Conservation (phyloP, 768 basidiomycete species). For the Tulasnella sp. region DNA sequence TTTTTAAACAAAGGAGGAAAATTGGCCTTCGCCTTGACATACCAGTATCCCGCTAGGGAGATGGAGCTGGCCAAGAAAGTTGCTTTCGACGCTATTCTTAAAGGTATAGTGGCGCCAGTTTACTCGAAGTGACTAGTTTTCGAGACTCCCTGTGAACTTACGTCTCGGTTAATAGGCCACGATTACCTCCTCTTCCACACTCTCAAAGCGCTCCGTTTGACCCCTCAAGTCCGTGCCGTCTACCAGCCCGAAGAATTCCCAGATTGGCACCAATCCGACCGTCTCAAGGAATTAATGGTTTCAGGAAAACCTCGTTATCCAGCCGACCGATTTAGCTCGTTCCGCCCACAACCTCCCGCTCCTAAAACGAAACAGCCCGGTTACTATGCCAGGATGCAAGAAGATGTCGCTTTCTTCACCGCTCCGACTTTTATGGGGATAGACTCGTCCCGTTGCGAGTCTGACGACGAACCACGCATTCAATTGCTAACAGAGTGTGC, state of each 20-base stretch:
- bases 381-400: not conserved
- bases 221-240: not conserved
- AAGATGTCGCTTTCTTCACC: not conserved
- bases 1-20: constrained; percentile 23
- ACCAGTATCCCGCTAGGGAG: constrained; percentile 5
- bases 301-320: not conserved
- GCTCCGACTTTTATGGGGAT: constrained; percentile 5
- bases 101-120: not conserved
- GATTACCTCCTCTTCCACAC: not conserved
- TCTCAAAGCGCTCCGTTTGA: not conserved
- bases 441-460: not conserved
- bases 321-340: not conserved
- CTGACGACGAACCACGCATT: not conserved
- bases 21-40: constrained; percentile 20
- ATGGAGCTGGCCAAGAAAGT: not conserved
- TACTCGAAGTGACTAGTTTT: not conserved
- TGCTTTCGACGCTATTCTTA: not conserved
- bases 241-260: not conserved
- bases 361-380: not conserved
- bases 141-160: not conserved
- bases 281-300: not conserved
- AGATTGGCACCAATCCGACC: not conserved
- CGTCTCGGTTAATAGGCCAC: no score
- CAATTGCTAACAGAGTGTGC: not conserved
- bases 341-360: not conserved